Percentiles rank a stretch among this genome's conserved stretches.
These are phyloP conservation scores for Saccharomycopsis olivae DNA, from an alignment of 805 yeast species.

Conservation along the genomic window DNA sequence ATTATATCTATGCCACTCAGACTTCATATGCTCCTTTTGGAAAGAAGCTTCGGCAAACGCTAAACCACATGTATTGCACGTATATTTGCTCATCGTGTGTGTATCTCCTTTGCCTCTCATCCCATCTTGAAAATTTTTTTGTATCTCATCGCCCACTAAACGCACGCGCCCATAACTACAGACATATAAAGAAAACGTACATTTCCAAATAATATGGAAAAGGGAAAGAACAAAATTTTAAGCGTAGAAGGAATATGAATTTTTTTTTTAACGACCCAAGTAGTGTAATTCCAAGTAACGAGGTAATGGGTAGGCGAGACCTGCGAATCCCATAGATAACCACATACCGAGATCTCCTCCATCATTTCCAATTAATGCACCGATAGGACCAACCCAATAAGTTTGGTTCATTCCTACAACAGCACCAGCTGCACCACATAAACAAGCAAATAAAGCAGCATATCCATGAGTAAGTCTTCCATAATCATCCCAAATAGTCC, in stretches of 20 bases:
- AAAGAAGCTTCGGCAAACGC: slow-evolving; percentile 64
- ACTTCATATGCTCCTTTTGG: slow-evolving; percentile 88
- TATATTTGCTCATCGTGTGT: slow-evolving; percentile 22
- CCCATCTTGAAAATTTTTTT: not conserved
- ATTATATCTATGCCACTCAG: slow-evolving; percentile 98
- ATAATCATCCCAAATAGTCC: slow-evolving; percentile 63
- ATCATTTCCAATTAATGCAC: slow-evolving; percentile 46
- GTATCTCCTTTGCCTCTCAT: not conserved
- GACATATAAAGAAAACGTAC: no score
- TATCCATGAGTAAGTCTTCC: slow-evolving; percentile 52
- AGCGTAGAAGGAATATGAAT: no score
- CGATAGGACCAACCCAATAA: slow-evolving; percentile 73
- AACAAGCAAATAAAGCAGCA: slow-evolving; percentile 59
- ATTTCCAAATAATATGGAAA: no score
- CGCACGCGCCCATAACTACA: not conserved
- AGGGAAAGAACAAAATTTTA: no score
- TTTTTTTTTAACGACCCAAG: slow-evolving; percentile 27
- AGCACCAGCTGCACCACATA: slow-evolving; percentile 70
- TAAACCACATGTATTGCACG: slow-evolving; percentile 85
- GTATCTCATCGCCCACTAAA: not conserved
- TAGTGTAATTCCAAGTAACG: slow-evolving; percentile 54
- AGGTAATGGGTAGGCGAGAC: slow-evolving; percentile 49
- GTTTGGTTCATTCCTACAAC: slow-evolving; percentile 84
- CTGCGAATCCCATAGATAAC: slow-evolving; percentile 63
- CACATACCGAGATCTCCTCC: slow-evolving; percentile 84